phyloP scores from a whole-genome alignment of 495 filamentous ascomycete genomes.

The Penicillium bovifimosum region DNA sequence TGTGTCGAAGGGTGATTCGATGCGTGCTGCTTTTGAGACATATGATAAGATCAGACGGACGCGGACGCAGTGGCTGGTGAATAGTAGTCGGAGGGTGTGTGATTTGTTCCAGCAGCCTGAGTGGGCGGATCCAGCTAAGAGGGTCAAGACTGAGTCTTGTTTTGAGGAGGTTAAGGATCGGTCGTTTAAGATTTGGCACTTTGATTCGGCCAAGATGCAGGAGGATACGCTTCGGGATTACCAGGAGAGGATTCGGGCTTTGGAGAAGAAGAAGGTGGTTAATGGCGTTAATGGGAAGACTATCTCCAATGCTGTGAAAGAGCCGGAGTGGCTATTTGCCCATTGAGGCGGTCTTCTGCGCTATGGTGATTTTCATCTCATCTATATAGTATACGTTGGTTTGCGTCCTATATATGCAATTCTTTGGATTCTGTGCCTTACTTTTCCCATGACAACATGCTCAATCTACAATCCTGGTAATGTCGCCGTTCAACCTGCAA shows the following conservation, averaged over 20 bases:
- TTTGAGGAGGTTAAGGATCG: constrained; percentile 16
- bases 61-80: constrained; percentile 8
- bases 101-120: constrained; percentile 16
- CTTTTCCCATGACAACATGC: too few relatives aligned
- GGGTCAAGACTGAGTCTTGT: constrained; percentile 12
- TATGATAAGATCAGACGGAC: background rate
- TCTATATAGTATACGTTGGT: too few relatives aligned
- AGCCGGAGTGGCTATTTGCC: background rate
- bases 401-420: too few relatives aligned
- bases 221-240: background rate
- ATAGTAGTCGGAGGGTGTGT: constrained; percentile 16
- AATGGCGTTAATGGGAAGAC: background rate
- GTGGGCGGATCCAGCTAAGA: constrained; percentile 8
- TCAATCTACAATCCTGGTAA: too few relatives aligned
- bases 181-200: constrained; percentile 17
- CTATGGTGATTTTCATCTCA: background rate
- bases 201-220: constrained; percentile 12
- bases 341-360: background rate
- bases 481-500: too few relatives aligned
- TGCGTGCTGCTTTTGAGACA: background rate
- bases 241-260: background rate
- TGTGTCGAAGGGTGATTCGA: background rate
- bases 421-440: too few relatives aligned
- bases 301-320: background rate
- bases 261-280: background rate